phyloP scores from a whole-genome alignment of 2,329 filamentous ascomycete species.

The Pseudogymnoascus destructans region DNA sequence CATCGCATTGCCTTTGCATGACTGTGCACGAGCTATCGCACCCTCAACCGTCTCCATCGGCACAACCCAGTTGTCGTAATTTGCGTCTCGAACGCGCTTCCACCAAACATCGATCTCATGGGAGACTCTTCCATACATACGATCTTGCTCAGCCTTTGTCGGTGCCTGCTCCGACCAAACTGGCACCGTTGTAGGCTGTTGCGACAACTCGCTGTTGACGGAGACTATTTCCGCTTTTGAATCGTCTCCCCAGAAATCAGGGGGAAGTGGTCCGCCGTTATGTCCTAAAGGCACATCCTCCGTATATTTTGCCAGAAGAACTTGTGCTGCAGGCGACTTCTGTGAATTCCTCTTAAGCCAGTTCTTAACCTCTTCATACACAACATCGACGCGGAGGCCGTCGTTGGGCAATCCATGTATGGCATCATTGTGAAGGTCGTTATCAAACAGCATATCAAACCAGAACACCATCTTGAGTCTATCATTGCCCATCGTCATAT shows the following conservation, averaged over 20 bases:
- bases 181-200: constrained; percentile 13
- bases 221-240: not conserved
- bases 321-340: constrained; percentile 42
- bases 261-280: constrained; percentile 25
- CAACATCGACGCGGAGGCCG: constrained; percentile 41
- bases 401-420: constrained; percentile 35
- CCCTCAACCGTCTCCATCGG: constrained; percentile 48
- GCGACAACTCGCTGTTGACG: not conserved
- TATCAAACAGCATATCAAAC: constrained; percentile 52
- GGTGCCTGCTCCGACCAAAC: constrained; percentile 22
- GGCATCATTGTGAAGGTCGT: constrained; percentile 38
- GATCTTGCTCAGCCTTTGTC: constrained; percentile 45
- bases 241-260: constrained; percentile 8
- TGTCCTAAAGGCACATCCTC: constrained; percentile 20
- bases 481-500: constrained; percentile 57
- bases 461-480: constrained; percentile 59
- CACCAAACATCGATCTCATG: constrained; percentile 54
- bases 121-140: constrained; percentile 46
- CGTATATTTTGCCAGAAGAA: constrained; percentile 42
- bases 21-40: constrained; percentile 42
- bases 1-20: constrained; percentile 46
- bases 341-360: constrained; percentile 49
- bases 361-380: constrained; percentile 47
- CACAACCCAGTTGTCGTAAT: constrained; percentile 44
- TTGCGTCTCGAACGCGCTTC: constrained; percentile 45